Base-by-base conservation (phyloP, 2,329 filamentous ascomycete genomes). In the Thelonectria olida region DNA sequence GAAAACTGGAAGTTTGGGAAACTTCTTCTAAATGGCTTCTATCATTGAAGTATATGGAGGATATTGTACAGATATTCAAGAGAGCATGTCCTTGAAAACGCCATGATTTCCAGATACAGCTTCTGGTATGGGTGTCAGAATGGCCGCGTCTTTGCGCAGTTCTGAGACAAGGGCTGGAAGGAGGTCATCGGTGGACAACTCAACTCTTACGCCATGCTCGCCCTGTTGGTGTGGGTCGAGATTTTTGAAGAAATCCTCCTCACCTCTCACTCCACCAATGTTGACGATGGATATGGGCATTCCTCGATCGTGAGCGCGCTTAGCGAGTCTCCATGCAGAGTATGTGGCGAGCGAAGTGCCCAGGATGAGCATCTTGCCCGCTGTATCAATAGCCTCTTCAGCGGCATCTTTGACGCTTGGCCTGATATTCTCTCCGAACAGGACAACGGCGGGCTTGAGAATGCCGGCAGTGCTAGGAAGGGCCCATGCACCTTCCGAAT, bases 291-390 rank as follows among this genome's bases (percentile, higher is more conserved):
- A 94, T 73, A 98, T 91, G 15, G 93, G 90, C 87, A 96, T 95
- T 1, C 89, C 89, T 64, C 89, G 85, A 69, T 96, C 92, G 68
- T 91, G 90, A 27, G 95, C 96, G 61, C 90, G 83, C 79, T 93
- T 95, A 2, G 91, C 93, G 55, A 99, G 78, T 59, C 95, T 84
- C 93, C 93, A 99, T 0, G 96, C 96, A 10, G 93, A 97, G 76
- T 97, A 98, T 0, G 96, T 98, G 6, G 96, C 96, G 48, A 98
- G 84, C 63, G 92, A 97, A 34, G 92, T 97, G 4, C 94, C 96
- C 15, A 98, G 76, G 8, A 98, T 85, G 20, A 98, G 81, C 34
- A 98, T 78, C 61, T 88, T 87, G 6, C 88, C 88, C 1, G 93
- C 91, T 25, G 85, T 84, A 71, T 97, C 92, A 50, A 98, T 88